These are phyloP conservation scores for Monascus ruber DNA, from an alignment of 2,329 filamentous ascomycete genomes.

Conservation along the genomic window DNA sequence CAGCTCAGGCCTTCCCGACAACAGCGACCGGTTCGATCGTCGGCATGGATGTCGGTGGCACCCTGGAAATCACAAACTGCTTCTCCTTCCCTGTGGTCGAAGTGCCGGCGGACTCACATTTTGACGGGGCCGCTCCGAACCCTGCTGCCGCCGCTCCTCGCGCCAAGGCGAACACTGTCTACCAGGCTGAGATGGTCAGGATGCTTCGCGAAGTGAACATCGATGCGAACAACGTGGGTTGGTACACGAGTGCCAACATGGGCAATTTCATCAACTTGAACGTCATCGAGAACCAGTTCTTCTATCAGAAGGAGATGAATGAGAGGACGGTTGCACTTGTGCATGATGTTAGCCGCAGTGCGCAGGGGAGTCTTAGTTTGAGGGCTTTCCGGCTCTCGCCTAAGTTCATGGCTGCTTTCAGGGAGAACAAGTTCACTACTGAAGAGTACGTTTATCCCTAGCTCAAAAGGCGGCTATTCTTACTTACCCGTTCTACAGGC, in stretches of 20 bases:
- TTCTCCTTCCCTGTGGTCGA: slow-evolving; percentile 89
- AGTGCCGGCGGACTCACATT: slow-evolving; percentile 57
- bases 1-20: slow-evolving; percentile 75
- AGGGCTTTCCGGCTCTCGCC: slow-evolving; percentile 84
- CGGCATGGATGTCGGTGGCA: slow-evolving; percentile 75
- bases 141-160: slow-evolving; percentile 79
- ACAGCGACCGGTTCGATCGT: slow-evolving; percentile 82
- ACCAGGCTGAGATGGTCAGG: slow-evolving; percentile 95
- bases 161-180: slow-evolving; percentile 76
- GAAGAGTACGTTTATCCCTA: slow-evolving; percentile 58
- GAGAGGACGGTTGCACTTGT: slow-evolving; percentile 80
- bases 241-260: slow-evolving; percentile 98
- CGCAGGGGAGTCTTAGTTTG: slow-evolving; percentile 79
- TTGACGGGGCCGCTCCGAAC: slow-evolving; percentile 56
- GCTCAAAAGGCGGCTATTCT: slow-evolving; percentile 12
- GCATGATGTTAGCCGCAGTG: slow-evolving; percentile 90
- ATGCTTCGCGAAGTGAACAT: slow-evolving; percentile 95
- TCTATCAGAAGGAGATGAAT: slow-evolving; percentile 89
- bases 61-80: slow-evolving; percentile 83
- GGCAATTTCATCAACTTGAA: slow-evolving; percentile 93
- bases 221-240: slow-evolving; percentile 94
- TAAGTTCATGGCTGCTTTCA: slow-evolving; percentile 79
- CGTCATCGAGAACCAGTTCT: slow-evolving; percentile 95
- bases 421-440: slow-evolving; percentile 95
- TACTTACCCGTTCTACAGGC: slow-evolving; percentile 39